phyloP scores from a whole-genome alignment of 2,329 filamentous ascomycete genomes.

The Colletotrichum sp. region DNA sequence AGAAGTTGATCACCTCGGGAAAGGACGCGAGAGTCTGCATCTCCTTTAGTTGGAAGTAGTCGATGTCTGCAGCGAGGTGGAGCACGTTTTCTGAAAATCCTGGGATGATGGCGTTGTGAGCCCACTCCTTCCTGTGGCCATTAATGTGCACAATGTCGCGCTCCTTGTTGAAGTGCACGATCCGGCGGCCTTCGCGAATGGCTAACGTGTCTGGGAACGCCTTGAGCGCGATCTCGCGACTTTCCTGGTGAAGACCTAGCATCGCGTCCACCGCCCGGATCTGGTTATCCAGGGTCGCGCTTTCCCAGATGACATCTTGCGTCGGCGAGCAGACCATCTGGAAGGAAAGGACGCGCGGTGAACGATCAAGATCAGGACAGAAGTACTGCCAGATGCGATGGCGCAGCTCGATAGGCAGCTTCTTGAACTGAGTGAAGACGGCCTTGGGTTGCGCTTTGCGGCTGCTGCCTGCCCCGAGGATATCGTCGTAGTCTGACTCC shows the following conservation, averaged over 20 bases:
- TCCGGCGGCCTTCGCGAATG: slow-evolving; percentile 30
- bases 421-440: slow-evolving; percentile 29
- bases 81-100: slow-evolving; percentile 33
- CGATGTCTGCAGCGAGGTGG: slow-evolving; percentile 29
- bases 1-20: slow-evolving; percentile 33
- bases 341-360: slow-evolving; percentile 34
- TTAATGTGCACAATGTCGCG: slow-evolving; percentile 32
- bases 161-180: slow-evolving; percentile 33
- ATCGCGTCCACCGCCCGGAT: slow-evolving; percentile 28
- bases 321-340: slow-evolving; percentile 2
- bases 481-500: slow-evolving; percentile 1
- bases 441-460: background rate
- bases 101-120: slow-evolving; percentile 21
- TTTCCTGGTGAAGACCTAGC: slow-evolving; percentile 38
- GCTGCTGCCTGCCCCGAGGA: background rate
- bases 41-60: background rate
- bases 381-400: slow-evolving; percentile 36
- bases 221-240: slow-evolving; percentile 35
- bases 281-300: slow-evolving; percentile 19
- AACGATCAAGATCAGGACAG: slow-evolving; percentile 31
- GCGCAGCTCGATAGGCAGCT: slow-evolving; percentile 38
- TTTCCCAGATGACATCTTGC: slow-evolving; percentile 11
- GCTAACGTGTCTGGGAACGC: slow-evolving; percentile 35
- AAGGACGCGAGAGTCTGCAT: slow-evolving; percentile 3
- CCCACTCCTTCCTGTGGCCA: background rate